These are phyloP conservation scores for Capronia americana DNA, from an alignment of 2,329 filamentous ascomycete species.

Conservation along the genomic window DNA sequence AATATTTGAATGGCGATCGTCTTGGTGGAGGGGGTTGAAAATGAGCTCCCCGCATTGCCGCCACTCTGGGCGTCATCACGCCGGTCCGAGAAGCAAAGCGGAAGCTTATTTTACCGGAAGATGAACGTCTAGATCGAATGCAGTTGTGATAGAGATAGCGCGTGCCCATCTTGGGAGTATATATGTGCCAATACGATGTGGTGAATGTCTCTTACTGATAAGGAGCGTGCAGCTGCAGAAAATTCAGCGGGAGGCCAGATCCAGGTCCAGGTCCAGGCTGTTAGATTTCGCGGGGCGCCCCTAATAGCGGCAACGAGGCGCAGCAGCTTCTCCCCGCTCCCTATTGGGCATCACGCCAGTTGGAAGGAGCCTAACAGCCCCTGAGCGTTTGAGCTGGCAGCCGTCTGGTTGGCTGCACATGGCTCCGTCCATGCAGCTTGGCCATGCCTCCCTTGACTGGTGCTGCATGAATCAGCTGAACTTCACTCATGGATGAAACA, in stretches of 20 bases:
- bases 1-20: conserved; percentile 23
- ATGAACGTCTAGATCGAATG: neutral
- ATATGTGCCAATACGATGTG: conserved; percentile 16
- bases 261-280: neutral
- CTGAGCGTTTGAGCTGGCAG: neutral
- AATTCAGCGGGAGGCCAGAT: neutral
- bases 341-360: conserved; percentile 1
- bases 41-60: conserved; percentile 29
- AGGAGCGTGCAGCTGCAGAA: neutral
- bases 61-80: conserved; percentile 20
- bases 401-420: conserved; percentile 2
- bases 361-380: neutral
- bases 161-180: conserved; percentile 7
- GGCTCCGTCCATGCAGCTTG: conserved; percentile 3
- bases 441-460: conserved; percentile 9
- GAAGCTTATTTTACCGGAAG: neutral
- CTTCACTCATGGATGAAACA: conserved; percentile 15
- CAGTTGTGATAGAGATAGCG: neutral
- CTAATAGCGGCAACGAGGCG: conserved; percentile 15
- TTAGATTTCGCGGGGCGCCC: neutral
- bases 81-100: neutral
- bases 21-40: conserved; percentile 26
- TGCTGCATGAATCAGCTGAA: conserved; percentile 23
- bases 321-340: conserved; percentile 8
- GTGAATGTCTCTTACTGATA: neutral